These are phyloP conservation scores for Cordyceps javanica DNA, from an alignment of 2,329 filamentous ascomycete genomes.

Conservation along the genomic window DNA sequence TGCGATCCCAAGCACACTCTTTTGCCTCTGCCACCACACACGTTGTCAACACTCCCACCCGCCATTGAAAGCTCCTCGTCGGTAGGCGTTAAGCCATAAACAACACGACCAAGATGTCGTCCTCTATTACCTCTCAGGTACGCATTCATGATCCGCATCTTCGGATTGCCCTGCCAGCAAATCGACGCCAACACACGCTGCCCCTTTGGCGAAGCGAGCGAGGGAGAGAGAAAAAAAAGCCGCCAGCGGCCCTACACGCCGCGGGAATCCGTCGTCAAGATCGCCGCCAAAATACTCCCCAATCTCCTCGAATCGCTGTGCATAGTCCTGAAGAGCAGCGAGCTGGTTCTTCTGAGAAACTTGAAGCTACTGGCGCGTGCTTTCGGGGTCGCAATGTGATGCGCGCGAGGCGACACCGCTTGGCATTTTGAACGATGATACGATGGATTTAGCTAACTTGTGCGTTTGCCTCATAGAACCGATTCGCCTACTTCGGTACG, in stretches of 20 bases:
- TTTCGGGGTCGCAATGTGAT: background rate
- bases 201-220: background rate
- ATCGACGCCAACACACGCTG: background rate
- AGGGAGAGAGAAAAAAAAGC: background rate
- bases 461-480: constrained; percentile 58
- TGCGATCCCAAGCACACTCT: constrained; percentile 31
- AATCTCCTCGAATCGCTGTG: background rate
- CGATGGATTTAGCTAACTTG: constrained; percentile 13
- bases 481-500: constrained; percentile 97
- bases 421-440: background rate
- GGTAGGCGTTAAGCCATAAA: constrained; percentile 44
- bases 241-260: background rate
- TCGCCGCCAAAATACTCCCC: background rate
- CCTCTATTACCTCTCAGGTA: constrained; percentile 49
- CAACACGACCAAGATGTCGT: constrained; percentile 53
- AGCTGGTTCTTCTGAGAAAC: background rate
- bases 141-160: constrained; percentile 22
- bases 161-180: background rate
- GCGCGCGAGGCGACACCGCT: background rate
- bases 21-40: constrained; percentile 23
- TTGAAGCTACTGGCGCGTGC: background rate
- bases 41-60: constrained; percentile 25
- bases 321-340: background rate
- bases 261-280: background rate
- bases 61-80: constrained; percentile 30